A percentile compares a stretch with the other conserved stretches of the same genome.
Conservation (phyloP, 306 rosid genomes). For the Rosa multiflora region DNA sequence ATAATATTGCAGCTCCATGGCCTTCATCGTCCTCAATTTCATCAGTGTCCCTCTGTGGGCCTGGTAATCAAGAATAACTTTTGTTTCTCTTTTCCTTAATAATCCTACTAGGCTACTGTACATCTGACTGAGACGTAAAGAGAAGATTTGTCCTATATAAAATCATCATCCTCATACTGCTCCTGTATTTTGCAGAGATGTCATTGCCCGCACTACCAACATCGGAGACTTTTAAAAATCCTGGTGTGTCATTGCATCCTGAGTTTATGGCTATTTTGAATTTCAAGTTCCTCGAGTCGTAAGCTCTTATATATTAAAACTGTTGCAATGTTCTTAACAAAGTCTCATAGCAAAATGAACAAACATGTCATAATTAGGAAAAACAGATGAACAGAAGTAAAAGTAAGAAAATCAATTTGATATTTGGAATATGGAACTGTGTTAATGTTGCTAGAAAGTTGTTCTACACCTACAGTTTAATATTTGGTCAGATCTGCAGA, state of each 20-base stretch:
- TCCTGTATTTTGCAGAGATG: conserved; percentile 72
- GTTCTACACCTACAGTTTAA: not conserved
- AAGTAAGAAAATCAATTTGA: not conserved
- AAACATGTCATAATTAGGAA: not conserved
- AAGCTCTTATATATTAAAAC: no score
- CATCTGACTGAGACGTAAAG: conserved; percentile 4
- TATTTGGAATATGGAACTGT: not conserved
- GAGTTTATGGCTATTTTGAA: not conserved
- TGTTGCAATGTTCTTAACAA: not conserved
- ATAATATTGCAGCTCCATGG: conserved; percentile 95
- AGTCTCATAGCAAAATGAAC: not conserved
- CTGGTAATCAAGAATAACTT: conserved; percentile 54
- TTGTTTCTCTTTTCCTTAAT: conserved; percentile 5
- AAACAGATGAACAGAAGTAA: not conserved
- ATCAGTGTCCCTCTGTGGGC: conserved; percentile 85
- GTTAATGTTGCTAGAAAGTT: not conserved
- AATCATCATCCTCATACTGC: conserved; percentile 1
- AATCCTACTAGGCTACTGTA: not conserved
- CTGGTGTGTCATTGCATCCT: conserved; percentile 52
- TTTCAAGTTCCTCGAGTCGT: not conserved
- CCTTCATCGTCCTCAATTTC: conserved; percentile 85
- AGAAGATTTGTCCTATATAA: conserved; percentile 18
- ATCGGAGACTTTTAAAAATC: conserved; percentile 73
- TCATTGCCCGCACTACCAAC: conserved; percentile 94
- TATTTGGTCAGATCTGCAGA: no score